Base-by-base conservation (phyloP, 2,329 filamentous ascomycete genomes). In the Colletotrichum sp. region DNA sequence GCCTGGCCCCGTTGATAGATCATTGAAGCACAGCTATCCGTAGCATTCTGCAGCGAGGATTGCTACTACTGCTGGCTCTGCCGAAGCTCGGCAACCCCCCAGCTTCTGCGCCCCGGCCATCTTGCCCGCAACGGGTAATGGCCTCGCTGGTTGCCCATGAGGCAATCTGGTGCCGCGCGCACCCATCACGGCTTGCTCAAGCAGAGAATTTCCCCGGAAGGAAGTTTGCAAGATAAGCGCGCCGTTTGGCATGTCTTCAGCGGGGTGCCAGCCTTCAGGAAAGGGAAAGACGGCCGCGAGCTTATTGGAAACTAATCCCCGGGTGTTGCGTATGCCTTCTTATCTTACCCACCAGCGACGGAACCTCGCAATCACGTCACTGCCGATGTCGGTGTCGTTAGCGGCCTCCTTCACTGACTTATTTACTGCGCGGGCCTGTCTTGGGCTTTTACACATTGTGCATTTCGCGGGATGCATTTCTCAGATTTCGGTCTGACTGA, bases 351-450 rank as follows among this genome's bases (percentile, higher is more conserved):
- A 64, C 70, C 64, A 36, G 55, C 34, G 70, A 39, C 73, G 68
- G 55, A 63, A 75, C 73, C 73, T 75, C 59, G 73, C 63, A 73
- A 75, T 72, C 73, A 73, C 69, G 70, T 73, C 73, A 75, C 57
- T 75, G 73, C 73, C 73, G 73, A 75, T 75, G 73, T 75, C 73
- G 73, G 73, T 72, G 63, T 68, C 36, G 66, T 60, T 48, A 34
- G 55, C 68, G 36, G 24, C 21, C 36, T 24, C 9, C 55, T 21
- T 26, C 57, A 9, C 57, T 32, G n/a, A 28, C 32, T 60, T 68
- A 43, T 60, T 24, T 60, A 60, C 39, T 18, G 39, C 39, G 18
- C 39, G 39, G 39, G 18, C 39, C 39, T 48, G 18, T 30, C 65
- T 68, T 30, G 48, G 59, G 59, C 16, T 6, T 61, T 61, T 30